These are phyloP conservation scores for Rhizomucor miehei DNA, from an alignment of 371 early-diverging fungal species.

Conservation along the genomic window DNA sequence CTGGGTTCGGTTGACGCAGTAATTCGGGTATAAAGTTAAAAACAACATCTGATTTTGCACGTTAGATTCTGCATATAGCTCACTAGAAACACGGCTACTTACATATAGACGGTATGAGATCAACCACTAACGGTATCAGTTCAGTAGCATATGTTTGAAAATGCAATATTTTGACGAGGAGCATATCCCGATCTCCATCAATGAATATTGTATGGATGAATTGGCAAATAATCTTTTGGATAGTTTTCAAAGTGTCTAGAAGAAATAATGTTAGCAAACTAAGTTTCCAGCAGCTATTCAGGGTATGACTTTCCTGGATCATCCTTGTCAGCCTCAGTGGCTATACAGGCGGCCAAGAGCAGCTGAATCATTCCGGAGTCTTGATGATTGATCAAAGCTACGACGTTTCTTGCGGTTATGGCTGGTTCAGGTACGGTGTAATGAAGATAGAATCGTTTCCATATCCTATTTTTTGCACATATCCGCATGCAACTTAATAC, in stretches of 20 bases:
- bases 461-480: slow-evolving; percentile 42
- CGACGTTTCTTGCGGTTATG: slow-evolving; percentile 49
- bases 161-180: slow-evolving; percentile 58
- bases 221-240: slow-evolving; percentile 45
- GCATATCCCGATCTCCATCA: slow-evolving; percentile 49
- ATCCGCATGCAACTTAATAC: slow-evolving; percentile 32
- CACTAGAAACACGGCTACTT: slow-evolving; percentile 9
- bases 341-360: slow-evolving; percentile 33
- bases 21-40: slow-evolving; percentile 53
- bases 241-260: slow-evolving; percentile 28
- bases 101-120: slow-evolving; percentile 53
- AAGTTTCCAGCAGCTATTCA: too few species aligned
- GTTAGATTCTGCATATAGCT: too few species aligned
- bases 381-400: slow-evolving; percentile 51
- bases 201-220: slow-evolving; percentile 57
- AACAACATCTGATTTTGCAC: slow-evolving; percentile 31
- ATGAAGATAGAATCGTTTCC: slow-evolving; percentile 36
- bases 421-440: slow-evolving; percentile 5
- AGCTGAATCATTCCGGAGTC: slow-evolving; percentile 52
- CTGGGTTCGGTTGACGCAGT: slow-evolving; percentile 40
- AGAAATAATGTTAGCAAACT: not conserved
- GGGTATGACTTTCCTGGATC: slow-evolving; percentile 21
- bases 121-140: slow-evolving; percentile 52
- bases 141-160: slow-evolving; percentile 60
- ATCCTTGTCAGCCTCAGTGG: slow-evolving; percentile 20